Conservation (phyloP, 1,284 basidiomycete genomes). For the Pseudozyma pruni region DNA sequence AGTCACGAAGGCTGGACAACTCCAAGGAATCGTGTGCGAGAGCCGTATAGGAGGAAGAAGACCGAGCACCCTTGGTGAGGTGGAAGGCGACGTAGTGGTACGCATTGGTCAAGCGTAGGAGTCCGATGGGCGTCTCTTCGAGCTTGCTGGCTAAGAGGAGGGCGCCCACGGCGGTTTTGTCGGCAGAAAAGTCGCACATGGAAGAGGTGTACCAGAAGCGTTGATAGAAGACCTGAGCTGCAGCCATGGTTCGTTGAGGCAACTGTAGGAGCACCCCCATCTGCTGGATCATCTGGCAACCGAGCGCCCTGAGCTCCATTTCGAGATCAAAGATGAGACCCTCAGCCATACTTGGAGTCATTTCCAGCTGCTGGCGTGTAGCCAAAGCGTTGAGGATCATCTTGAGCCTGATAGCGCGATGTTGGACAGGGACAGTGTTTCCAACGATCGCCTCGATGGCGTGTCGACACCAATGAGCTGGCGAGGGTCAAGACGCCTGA, state of each 20-base stretch:
- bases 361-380: conserved; percentile 79
- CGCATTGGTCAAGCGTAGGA: conserved; percentile 93
- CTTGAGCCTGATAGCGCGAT: no score
- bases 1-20: conserved; percentile 71
- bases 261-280: conserved; percentile 88
- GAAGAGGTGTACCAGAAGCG: conserved; percentile 96
- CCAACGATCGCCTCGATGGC: no score
- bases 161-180: conserved; percentile 89
- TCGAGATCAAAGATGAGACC: conserved; percentile 83
- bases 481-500: no score
- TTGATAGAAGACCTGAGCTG: conserved; percentile 95
- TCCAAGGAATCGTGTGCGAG: conserved; percentile 11
- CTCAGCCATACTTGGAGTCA: conserved; percentile 83
- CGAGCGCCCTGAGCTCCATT: conserved; percentile 84
- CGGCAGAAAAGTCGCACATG: conserved; percentile 89
- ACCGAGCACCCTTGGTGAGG: neutral
- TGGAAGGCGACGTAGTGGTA: conserved; percentile 79
- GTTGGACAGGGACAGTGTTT: no score
- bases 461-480: no score
- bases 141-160: conserved; percentile 95
- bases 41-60: conserved; percentile 71
- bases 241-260: conserved; percentile 96
- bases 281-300: conserved; percentile 86
- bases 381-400: conserved; percentile 82
- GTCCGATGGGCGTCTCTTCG: conserved; percentile 88